Evolutionary conservation across 495 filamentous ascomycete species (phyloP).

Genomic region (Lineolata rhizophorae): DNA sequence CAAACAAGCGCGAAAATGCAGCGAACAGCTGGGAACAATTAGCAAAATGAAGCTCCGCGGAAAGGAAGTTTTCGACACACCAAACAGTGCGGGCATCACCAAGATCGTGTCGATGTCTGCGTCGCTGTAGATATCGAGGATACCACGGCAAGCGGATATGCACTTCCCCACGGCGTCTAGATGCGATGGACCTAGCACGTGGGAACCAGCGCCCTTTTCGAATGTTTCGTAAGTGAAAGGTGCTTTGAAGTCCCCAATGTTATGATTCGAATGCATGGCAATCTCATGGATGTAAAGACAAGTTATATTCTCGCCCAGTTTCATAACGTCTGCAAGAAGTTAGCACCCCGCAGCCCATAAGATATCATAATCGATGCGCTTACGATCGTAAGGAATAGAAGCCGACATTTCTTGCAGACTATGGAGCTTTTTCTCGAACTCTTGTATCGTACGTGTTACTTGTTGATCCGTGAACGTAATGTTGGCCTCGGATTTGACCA

Average conservation of each 20-base stretch:
- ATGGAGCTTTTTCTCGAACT: slow-evolving; percentile 54
- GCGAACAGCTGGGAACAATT: slow-evolving; percentile 43
- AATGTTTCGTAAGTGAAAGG: slow-evolving; percentile 8
- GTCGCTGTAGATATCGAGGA: slow-evolving; percentile 44
- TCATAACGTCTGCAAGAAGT: too few species aligned
- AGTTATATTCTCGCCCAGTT: slow-evolving; percentile 38
- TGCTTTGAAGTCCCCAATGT: slow-evolving; percentile 32
- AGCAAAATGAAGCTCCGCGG: neutral
- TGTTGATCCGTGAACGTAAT: slow-evolving; percentile 52
- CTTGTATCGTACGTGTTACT: slow-evolving; percentile 49
- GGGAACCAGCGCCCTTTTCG: slow-evolving; percentile 3
- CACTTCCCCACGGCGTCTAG: slow-evolving; percentile 52
- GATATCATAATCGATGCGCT: slow-evolving; percentile 15
- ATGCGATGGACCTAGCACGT: slow-evolving; percentile 25
- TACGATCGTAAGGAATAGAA: too few species aligned
- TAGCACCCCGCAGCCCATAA: too few species aligned
- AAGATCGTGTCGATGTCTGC: slow-evolving; percentile 40
- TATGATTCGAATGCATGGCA: slow-evolving; percentile 51
- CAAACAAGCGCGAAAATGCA: slow-evolving; percentile 68
- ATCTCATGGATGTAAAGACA: slow-evolving; percentile 78
- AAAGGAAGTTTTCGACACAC: slow-evolving; percentile 5
- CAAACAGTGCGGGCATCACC: slow-evolving; percentile 55
- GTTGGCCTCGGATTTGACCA: slow-evolving; percentile 45
- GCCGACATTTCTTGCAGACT: too few species aligned
- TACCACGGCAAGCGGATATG: slow-evolving; percentile 46